phyloP scores from a whole-genome alignment of 805 yeast species.

The Hagleromyces aurorensis region DNA sequence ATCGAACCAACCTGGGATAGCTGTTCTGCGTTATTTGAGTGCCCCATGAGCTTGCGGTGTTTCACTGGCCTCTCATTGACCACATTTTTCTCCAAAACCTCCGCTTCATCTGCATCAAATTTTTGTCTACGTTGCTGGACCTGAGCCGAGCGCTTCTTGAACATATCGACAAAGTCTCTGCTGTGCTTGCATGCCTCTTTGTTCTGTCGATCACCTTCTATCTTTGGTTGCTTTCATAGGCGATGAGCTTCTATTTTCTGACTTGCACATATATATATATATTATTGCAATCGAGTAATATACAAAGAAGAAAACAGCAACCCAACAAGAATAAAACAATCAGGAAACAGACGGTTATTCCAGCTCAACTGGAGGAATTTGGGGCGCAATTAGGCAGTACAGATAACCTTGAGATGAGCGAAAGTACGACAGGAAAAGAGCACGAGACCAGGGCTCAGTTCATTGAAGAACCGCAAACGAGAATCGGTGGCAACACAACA shows the following conservation, averaged over 20 bases:
- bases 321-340: constrained; percentile 1
- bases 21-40: too few species aligned
- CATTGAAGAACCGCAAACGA: constrained; percentile 17
- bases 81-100: constrained; percentile 1
- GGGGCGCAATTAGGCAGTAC: neutral
- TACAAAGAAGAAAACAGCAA: too few species aligned
- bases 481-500: constrained; percentile 27
- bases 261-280: too few species aligned
- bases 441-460: constrained; percentile 25
- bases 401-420: constrained; percentile 13
- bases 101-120: constrained; percentile 2
- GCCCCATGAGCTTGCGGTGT: too few species aligned
- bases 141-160: constrained; percentile 25
- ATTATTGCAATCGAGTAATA: too few species aligned
- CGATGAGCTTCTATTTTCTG: neutral
- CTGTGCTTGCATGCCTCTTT: neutral
- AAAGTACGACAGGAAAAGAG: constrained; percentile 11
- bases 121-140: constrained; percentile 12
- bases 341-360: constrained; percentile 1
- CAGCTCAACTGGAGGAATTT: neutral
- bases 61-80: too few species aligned
- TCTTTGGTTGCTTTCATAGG: neutral
- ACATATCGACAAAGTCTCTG: too few species aligned
- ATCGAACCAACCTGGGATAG: too few species aligned
- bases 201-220: neutral